Percentiles rank a stretch among this genome's conserved stretches.
These are phyloP conservation scores for Aspergillus hiratsukae DNA, from an alignment of 2,329 filamentous ascomycete genomes.

Conservation along the genomic window DNA sequence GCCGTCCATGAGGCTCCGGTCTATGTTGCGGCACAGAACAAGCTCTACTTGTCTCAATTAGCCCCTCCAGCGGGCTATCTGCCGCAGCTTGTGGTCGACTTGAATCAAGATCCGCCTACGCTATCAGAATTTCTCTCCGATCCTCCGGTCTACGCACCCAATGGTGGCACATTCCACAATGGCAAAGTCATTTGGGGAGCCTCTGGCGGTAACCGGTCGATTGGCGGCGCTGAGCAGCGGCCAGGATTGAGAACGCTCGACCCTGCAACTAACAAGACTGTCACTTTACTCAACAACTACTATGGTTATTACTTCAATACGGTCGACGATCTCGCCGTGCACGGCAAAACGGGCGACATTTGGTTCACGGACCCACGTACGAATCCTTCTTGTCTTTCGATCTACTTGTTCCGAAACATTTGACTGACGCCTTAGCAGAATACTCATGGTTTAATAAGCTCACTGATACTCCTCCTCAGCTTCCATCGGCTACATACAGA, in stretches of 20 bases:
- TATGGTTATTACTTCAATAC: slow-evolving; percentile 33
- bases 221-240: slow-evolving; percentile 36
- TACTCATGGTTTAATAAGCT: slow-evolving; percentile 36
- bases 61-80: slow-evolving; percentile 33
- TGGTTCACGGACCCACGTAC: slow-evolving; percentile 48
- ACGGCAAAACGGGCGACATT: slow-evolving; percentile 44
- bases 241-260: slow-evolving; percentile 43
- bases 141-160: slow-evolving; percentile 43
- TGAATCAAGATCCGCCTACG: slow-evolving; percentile 41
- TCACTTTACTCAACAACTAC: slow-evolving; percentile 44
- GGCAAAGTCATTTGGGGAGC: slow-evolving; percentile 39
- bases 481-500: slow-evolving; percentile 36
- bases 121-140: slow-evolving; percentile 37
- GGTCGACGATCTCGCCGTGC: slow-evolving; percentile 17
- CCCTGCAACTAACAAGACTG: slow-evolving; percentile 40
- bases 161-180: slow-evolving; percentile 39
- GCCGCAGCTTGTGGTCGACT: slow-evolving; percentile 37
- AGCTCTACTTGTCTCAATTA: slow-evolving; percentile 38
- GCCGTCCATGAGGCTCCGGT: slow-evolving; percentile 43
- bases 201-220: slow-evolving; percentile 34
- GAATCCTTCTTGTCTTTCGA: slow-evolving; percentile 27
- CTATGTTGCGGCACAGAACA: slow-evolving; percentile 38
- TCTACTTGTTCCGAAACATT: neutral
- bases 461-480: slow-evolving; percentile 33
- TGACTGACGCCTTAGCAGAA: slow-evolving; percentile 10